A percentile compares a stretch with the other conserved stretches of the same genome.
These are phyloP conservation scores for Rheum nobile DNA, from an alignment of 148 eudicot species.

Conservation along the genomic window DNA sequence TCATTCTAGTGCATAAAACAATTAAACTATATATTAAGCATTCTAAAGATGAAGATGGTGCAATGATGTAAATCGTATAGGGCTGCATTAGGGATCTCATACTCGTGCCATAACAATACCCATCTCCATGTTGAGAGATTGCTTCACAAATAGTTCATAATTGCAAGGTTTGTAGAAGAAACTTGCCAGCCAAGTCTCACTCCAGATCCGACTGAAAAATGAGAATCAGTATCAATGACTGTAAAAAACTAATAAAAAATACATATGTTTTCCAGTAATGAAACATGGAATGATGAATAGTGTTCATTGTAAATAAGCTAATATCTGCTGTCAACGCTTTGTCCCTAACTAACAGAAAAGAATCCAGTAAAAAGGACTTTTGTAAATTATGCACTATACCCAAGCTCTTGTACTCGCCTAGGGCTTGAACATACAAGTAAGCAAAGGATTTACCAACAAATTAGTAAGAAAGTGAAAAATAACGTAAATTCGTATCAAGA, in stretches of 20 bases:
- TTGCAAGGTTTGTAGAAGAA: slow-evolving; percentile 97
- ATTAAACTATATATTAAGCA: not conserved
- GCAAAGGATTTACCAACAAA: not conserved
- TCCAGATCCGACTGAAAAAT: slow-evolving; percentile 75
- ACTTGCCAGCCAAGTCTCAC: slow-evolving; percentile 89
- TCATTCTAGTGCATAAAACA: slow-evolving; percentile 29
- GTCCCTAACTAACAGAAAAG: not conserved
- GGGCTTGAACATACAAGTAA: not conserved
- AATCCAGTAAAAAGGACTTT: not conserved
- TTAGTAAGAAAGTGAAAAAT: not conserved
- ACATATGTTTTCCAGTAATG: not conserved
- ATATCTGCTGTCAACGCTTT: not conserved
- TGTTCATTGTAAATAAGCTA: not conserved
- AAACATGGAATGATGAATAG: not conserved
- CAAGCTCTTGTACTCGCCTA: not conserved
- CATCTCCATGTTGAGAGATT: slow-evolving; percentile 93
- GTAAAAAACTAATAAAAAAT: not conserved
- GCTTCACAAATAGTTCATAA: slow-evolving; percentile 90
- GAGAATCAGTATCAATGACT: not conserved
- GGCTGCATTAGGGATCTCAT: slow-evolving; percentile 12
- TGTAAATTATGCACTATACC: not conserved
- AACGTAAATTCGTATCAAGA: not conserved
- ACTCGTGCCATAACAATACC: slow-evolving; percentile 93
- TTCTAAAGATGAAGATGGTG: not conserved
- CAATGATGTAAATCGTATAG: not conserved